Evolutionary conservation across 768 basidiomycete species (phyloP), one percentile per base, ranked within the genome.

Genomic region (Rhodotorula toruloides): DNA sequence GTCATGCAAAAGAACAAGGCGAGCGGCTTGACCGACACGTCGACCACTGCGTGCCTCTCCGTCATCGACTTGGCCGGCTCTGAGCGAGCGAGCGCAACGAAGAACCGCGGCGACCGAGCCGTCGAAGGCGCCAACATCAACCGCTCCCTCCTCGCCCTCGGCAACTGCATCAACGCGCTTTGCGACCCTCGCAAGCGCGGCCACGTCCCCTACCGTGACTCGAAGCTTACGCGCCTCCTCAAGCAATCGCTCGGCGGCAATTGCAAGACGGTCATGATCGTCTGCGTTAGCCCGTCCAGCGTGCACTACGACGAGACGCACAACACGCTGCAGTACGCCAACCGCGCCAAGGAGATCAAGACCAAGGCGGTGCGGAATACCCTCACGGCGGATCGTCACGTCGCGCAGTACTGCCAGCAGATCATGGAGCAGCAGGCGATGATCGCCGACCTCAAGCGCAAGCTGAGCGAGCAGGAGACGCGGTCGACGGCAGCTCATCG

Each of bases 181-280:
- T 97, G 94, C 80, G 90, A 93, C 77, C 91, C 90, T 62, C 87
- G 87, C 34, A 77, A 85, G 64, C 63, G 68, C 31, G 89, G 89
- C 42, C 96, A 98, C 76, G 83, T 99, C 19, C 96, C 96, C 0
- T 99, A 98, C 78, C 85, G 96, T 61, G 96, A 99, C 80, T 91
- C 90, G 82, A 99, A 99, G 79, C 88, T 99, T 70, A 99, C 96
- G 1, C 89, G 96, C 48, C 79, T 98, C 50, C 87, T 98, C 76
- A 98, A 97, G 78, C 97, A 97, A 81, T 93, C 94, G 2, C 84
- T 98, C 54, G 94, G 94, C 2, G 96, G 96, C 11, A 98, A 98
- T 78, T 99, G 96, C 84, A 91, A 94, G 79, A 99, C 96, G 2
- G 92, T 96, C 76, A 99, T 98, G 96, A 91, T 97, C 70, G 94